phyloP scores from a whole-genome alignment of 345 rosid genomes.

The Mallotus nudiflorus region DNA sequence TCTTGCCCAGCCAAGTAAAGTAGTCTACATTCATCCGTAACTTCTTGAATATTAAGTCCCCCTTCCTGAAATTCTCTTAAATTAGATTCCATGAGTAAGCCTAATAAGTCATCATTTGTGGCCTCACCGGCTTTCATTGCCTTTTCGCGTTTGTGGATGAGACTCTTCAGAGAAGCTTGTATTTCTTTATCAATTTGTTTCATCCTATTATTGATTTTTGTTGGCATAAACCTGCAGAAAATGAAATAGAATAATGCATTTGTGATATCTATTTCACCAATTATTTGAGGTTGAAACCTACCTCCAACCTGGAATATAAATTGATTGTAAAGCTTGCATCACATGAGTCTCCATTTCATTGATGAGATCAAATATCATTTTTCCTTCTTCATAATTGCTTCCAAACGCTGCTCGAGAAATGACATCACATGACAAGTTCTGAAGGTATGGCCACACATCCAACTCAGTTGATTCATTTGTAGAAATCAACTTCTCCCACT shows the following conservation, averaged over 20 bases:
- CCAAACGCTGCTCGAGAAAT: conserved; percentile 58
- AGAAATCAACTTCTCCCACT: conserved; percentile 29
- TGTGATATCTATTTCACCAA: no score
- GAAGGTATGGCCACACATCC: conserved; percentile 45
- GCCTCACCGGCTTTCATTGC: conserved; percentile 35
- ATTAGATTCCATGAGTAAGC: conserved; percentile 45
- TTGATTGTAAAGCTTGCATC: conserved; percentile 1
- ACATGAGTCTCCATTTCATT: conserved; percentile 18
- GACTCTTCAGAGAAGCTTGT: conserved; percentile 22
- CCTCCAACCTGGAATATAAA: conserved; percentile 50
- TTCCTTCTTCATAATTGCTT: conserved; percentile 48
- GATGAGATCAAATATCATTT: conserved; percentile 38
- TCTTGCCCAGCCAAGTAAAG: conserved; percentile 31
- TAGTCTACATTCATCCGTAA: conserved; percentile 22
- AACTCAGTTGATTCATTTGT: conserved; percentile 23
- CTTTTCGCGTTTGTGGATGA: conserved; percentile 41
- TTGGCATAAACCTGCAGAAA: conserved; percentile 44
- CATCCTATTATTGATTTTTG: conserved; percentile 39
- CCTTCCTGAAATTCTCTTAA: conserved; percentile 35
- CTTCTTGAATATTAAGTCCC: conserved; percentile 42
- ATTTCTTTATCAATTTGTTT: conserved; percentile 40
- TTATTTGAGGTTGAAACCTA: no score
- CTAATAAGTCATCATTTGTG: conserved; percentile 40
- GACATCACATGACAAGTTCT: conserved; percentile 38
- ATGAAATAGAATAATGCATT: neutral